Evolutionary conservation across 257 asterid species (phyloP), one percentile per base, ranked within the genome.

Genomic region (Solanum bulbocastanum): DNA sequence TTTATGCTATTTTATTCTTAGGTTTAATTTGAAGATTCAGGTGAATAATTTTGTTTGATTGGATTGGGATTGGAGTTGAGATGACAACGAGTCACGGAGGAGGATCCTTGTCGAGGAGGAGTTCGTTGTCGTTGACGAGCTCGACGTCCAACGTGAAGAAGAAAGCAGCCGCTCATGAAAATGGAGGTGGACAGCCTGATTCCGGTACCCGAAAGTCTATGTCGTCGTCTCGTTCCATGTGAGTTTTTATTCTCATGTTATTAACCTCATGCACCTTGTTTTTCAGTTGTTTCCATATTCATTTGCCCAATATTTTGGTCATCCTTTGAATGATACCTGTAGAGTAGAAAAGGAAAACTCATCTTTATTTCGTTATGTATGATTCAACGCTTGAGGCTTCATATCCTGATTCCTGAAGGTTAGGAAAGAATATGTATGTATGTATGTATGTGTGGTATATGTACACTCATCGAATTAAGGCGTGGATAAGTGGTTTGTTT

Each of bases 41-140:
- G n/a, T 16, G 65, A 30, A 44, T 79, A 79, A 44, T 79, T 27
- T 79, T 10, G 40, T 74, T 37, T 14, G 58, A 25, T 79, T 44
- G 39, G 58, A 25, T 79, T 44, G 39, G 10, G 3, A 18, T 56
- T 3, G 62, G 84, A 79, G 84, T 42, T 25, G 68, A 82, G 86
- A 87, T 83, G 89, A 87, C 87, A n/a, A 87, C 87, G 36, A 87
- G 87, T 35, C 89, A 83, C 5, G 89, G 89, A 42, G 89, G 85
- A 86, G 88, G 88, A 86, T 74, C 88, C 30, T 83, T 72, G 56
- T 87, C 89, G 39, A 83, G 89, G 89, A 87, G 87, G 78, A 87
- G 89, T 20, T 68, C 78, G 89, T 4, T 72, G 46, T 87, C 89
- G 73, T 16, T 36, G 66, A 75, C 83, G 71, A 86, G 85, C 84